phyloP scores from a whole-genome alignment of 371 early-diverging fungal genomes.

The Haplosporangium sp. region DNA sequence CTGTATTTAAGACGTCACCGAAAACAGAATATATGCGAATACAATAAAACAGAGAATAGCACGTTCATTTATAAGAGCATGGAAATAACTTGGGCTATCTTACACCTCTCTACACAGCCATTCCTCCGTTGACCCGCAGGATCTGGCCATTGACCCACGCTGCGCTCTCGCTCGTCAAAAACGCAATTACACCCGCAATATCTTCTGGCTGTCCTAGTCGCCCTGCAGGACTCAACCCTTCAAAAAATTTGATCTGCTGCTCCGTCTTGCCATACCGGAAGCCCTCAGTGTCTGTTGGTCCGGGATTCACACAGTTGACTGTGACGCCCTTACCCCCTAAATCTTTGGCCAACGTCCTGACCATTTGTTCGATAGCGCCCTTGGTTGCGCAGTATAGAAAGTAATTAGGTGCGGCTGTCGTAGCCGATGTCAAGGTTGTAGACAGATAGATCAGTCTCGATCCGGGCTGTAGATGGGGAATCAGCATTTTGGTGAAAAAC shows the following conservation, averaged over 20 bases:
- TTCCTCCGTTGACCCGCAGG: slow-evolving; percentile 40
- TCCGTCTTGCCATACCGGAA: slow-evolving; percentile 24
- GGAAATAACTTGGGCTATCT: too few species aligned
- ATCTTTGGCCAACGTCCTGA: slow-evolving; percentile 33
- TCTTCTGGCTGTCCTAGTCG: slow-evolving; percentile 40
- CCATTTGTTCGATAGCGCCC: slow-evolving; percentile 50
- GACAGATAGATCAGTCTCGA: slow-evolving; percentile 29
- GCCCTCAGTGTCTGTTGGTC: slow-evolving; percentile 45
- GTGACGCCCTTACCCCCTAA: slow-evolving; percentile 41
- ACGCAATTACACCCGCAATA: slow-evolving; percentile 32
- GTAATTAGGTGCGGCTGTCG: slow-evolving; percentile 8
- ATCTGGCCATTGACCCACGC: slow-evolving; percentile 45
- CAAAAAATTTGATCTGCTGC: slow-evolving; percentile 14
- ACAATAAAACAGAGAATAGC: too few species aligned
- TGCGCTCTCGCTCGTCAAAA: slow-evolving; percentile 28
- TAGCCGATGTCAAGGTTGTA: slow-evolving; percentile 9
- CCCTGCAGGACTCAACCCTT: slow-evolving; percentile 6
- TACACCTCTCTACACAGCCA: slow-evolving; percentile 5
- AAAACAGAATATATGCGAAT: too few species aligned
- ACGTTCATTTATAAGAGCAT: too few species aligned
- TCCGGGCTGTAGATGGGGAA: slow-evolving; percentile 20
- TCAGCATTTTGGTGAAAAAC: slow-evolving; percentile 36
- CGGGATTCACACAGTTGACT: slow-evolving; percentile 48
- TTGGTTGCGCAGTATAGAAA: slow-evolving; percentile 46
- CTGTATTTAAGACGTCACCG: too few species aligned